Evolutionary conservation across 306 rosid species (phyloP), one percentile per base, ranked within the genome.

Genomic region (Cicer yamashitae): DNA sequence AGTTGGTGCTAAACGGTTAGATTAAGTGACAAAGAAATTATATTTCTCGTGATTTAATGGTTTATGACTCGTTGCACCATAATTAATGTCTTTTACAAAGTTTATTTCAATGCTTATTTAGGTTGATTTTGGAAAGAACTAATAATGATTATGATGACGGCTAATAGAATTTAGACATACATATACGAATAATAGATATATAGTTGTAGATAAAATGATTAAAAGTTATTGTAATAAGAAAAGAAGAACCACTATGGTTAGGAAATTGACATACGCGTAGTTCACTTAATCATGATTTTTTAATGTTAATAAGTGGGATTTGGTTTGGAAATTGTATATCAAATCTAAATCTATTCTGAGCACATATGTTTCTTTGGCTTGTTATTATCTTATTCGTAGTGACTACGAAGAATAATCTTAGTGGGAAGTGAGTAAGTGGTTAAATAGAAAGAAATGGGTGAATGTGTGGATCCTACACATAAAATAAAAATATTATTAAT

Each of bases 301-400:
- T 63, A 74, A 74, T 78, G 70, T 15, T 66, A 63, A 25, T 22
- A 53, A 86, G 91, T 91, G 92, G 90, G 93, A 88, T 88, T 89
- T 85, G 91, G 88, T 86, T 86, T 86, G 70, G 83, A 85, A 85
- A 75, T 85, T 82, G 85, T 71, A 45, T 44, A 68, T 70, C 70
- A 76, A 76, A 80, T 77, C 75, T 11, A 76, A 76, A 80, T 77
- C 75, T 25, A 68, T 79, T 46, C 11, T 70, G 63, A 58, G 52
- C 46, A 51, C 39, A 52, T 38, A 58, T 22, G 82, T 74, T 80
- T 50, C 1, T 69, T 37, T 71, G 48, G 59, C 4, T 46, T 77
- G 54, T 13, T 48, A 43, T 34, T 34, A 9, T 66, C 64, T 41
- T 60, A 66, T 67, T 68, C 64, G 57, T 17, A 25, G 66, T 77